Evolutionary conservation across 768 basidiomycete species (phyloP), one percentile per base, ranked within the genome.

Genomic region (Termitomyces sp.): DNA sequence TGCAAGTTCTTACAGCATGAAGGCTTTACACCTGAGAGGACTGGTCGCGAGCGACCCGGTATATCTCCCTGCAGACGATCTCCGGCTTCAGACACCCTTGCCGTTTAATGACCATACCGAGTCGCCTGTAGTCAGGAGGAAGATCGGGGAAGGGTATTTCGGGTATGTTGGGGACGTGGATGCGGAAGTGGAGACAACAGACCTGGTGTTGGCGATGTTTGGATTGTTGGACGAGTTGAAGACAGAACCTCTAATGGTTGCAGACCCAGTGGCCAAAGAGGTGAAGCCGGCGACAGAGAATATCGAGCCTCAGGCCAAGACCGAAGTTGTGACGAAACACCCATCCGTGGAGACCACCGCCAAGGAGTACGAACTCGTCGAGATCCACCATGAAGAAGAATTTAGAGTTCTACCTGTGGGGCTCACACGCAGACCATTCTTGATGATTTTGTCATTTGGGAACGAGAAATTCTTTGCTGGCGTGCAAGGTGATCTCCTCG

Each of bases 121-220:
- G 49, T 66, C 73, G 0, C 72, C 72, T 47, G 69, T 61, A 2
- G 68, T 69, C 1, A 64, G 64, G n/a, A 61, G 64, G 11, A 61
- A 57, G 10, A 61, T 74, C 9, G 73, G 68, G 11, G 57, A 63
- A 1, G 76, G 77, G 3, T 63, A 63, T 23, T 60, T 78, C 11
- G 71, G 74, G 5, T 77, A 70, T 53, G 57, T 76, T 12, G 76
- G 77, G 2, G 76, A 78, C 54, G 74, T 76, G n/a, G 75, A 76
- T 63, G 66, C 61, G 3, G 75, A 76, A 59, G 54, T 61, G 3
- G 62, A 52, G 16, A 71, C 72, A 1, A 74, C 72, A 22, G 66
- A 63, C 18, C 64, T 70, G 10, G 56, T 73, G 27, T 55, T 75
- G 20, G 71, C 73, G 11, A 74, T 78, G 72, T 68, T 71, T 18